Base-by-base conservation (phyloP, 768 basidiomycete species). In the Boletus reticulatus region DNA sequence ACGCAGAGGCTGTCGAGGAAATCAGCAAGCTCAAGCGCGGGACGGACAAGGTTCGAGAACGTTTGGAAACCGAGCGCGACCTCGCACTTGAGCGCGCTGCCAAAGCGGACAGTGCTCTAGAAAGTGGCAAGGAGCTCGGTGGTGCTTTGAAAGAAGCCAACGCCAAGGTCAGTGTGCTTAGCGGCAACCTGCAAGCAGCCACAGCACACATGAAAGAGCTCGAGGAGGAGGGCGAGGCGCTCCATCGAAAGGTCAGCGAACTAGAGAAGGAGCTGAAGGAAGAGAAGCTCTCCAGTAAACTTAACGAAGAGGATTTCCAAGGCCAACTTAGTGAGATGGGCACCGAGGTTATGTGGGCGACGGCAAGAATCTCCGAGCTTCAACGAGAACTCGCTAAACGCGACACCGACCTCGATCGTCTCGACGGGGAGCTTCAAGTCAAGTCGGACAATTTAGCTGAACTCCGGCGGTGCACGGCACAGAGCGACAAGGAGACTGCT, bases 121-220 rank as follows among this genome's bases (percentile, higher is more conserved):
- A 84, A 66, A 80, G 74, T 50, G 85, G 80, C 37, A 79, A 80
- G 58, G 90, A 90, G 44, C 76, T 90, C 1, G 89, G 88, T 2
- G 80, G 81, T 0, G 86, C 85, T 49, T 64, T 90, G 53, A 80
- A 78, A 55, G 82, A 84, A 39, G 87, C 86, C 19, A 87, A 89
- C 56, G 78, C 84, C 52, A 79, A 80, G 19, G 72, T 87, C 37
- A 79, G 73, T 31, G 72, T 78, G 48, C 72, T 85, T 43, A 80
- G 80, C 64, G 75, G 75, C 14, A 84, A 89, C 49, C 69, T 92
- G 41, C 78, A 81, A 42, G 45, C 10, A 19, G 45, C 86, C 19
- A 84, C 80, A 55, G 66, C 73, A 2, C 83, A 84, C 48, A 80
- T 85, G 56, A 75, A 78, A 63, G 83, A 81, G 27, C 75, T 89